A percentile compares a stretch with the other conserved stretches of the same genome.
These are phyloP conservation scores for Aspergillus carbonarius DNA, from an alignment of 2,329 filamentous ascomycete genomes.

Conservation along the genomic window DNA sequence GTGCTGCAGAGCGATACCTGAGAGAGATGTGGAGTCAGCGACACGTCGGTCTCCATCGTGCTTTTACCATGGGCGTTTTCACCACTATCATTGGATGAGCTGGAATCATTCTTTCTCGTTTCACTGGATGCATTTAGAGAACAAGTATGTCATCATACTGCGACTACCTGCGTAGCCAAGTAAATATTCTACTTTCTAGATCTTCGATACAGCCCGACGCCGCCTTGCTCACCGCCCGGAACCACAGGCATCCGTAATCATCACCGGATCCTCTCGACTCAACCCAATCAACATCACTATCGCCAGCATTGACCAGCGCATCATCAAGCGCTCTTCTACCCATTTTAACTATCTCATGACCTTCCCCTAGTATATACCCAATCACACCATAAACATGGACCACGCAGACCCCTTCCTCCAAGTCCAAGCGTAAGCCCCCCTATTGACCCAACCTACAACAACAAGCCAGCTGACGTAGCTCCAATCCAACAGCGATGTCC, in stretches of 20 bases:
- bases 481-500: conserved; percentile 69
- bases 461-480: conserved; percentile 5
- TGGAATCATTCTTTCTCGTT: neutral
- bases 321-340: neutral
- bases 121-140: neutral
- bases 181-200: neutral
- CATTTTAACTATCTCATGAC: neutral
- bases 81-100: conserved; percentile 17
- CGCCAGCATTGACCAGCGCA: neutral
- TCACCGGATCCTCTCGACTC: neutral
- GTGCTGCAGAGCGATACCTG: conserved; percentile 27
- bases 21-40: conserved; percentile 31
- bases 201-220: neutral
- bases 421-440: conserved; percentile 44
- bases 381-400: conserved; percentile 30
- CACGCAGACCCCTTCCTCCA: conserved; percentile 48
- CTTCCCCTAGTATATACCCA: neutral
- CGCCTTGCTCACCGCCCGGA: neutral
- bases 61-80: conserved; percentile 22
- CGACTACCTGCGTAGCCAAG: neutral
- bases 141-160: neutral
- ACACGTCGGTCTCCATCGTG: conserved; percentile 23
- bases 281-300: neutral
- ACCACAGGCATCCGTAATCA: neutral
- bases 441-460: neutral